phyloP scores from a whole-genome alignment of 2,329 filamentous ascomycete species.

The Paecilomyces sp. region DNA sequence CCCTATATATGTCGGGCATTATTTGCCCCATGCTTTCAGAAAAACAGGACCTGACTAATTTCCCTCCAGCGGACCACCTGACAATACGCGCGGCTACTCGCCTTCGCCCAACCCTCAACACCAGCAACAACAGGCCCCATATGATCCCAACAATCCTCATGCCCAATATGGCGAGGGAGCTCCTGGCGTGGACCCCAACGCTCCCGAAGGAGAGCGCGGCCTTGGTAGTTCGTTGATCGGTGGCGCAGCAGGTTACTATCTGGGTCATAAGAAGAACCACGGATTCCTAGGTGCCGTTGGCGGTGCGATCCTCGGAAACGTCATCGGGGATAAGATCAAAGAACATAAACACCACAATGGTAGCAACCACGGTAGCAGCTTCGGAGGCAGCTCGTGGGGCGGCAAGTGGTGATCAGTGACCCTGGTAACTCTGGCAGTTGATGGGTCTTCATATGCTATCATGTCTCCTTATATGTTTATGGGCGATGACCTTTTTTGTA shows the following conservation, averaged over 20 bases:
- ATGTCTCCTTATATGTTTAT: not conserved
- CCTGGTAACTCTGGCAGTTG: not conserved
- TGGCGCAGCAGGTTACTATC: slow-evolving; percentile 49
- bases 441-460: not conserved
- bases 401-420: slow-evolving; percentile 4
- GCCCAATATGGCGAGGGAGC: slow-evolving; percentile 8
- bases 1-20: not conserved
- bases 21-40: not conserved
- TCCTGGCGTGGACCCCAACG: slow-evolving; percentile 32
- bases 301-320: slow-evolving; percentile 50
- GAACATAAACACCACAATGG: slow-evolving; percentile 22
- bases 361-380: slow-evolving; percentile 12
- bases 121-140: slow-evolving; percentile 4
- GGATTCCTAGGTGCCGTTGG: slow-evolving; percentile 52
- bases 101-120: slow-evolving; percentile 8
- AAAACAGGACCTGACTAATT: not conserved
- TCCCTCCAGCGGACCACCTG: not conserved
- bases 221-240: slow-evolving; percentile 52
- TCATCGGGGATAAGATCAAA: slow-evolving; percentile 49
- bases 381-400: slow-evolving; percentile 13
- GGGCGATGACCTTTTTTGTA: not conserved
- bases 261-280: slow-evolving; percentile 51
- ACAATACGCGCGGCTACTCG: slow-evolving; percentile 2
- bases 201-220: slow-evolving; percentile 49
- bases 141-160: slow-evolving; percentile 3